Evolutionary conservation across 495 filamentous ascomycete genomes (phyloP), one percentile per base, ranked within the genome.

Genomic region (Aspergillus nanangensis): DNA sequence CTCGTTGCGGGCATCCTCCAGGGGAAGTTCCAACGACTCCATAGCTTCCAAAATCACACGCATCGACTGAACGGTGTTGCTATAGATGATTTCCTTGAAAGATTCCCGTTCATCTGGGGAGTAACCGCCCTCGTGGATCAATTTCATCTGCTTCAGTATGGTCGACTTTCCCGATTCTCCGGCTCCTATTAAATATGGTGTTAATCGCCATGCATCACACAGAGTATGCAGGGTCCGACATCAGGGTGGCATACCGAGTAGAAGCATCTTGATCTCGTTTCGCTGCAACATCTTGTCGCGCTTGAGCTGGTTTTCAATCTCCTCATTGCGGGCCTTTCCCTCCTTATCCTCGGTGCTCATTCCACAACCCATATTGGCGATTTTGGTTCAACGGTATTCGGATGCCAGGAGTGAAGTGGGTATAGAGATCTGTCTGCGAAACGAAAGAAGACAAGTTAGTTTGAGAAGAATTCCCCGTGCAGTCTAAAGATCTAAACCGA

Each of bases 331-430:
- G 70, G 87, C 83, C 87, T 95, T 96, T 72, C 93, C 94, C 89
- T 98, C 93, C 89, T 95, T 96, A 75, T 96, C 93, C 80, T 97
- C 93, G 58, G 94, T 95, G 62, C 94, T 97, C 90, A 96, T 95
- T 70, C 90, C 91, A 69, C 93, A 98, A 84, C 93, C 93, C 93
- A 98, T 98, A 55, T 79, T 89, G 87, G 62, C 79, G 65, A 65
- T 54, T 4, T 27, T 58, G 18, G 20, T 22, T 39, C 20, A 19
- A 23, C 22, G 17, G 19, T n/a, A 39, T n/a, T 21, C 37, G 18
- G 20, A n/a, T 32, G 41, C 21, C 25, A 11, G 7, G 25, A 29
- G 11, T 29, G 25, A 11, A 29, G 7, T 5, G 37, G 38, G 17
- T 15, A 42, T 41, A 19, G 22, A 41, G 25, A 23, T 38, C 44